Conservation (phyloP, 2,329 filamentous ascomycete genomes). For the Immersiporthe knoxdaviesiana region DNA sequence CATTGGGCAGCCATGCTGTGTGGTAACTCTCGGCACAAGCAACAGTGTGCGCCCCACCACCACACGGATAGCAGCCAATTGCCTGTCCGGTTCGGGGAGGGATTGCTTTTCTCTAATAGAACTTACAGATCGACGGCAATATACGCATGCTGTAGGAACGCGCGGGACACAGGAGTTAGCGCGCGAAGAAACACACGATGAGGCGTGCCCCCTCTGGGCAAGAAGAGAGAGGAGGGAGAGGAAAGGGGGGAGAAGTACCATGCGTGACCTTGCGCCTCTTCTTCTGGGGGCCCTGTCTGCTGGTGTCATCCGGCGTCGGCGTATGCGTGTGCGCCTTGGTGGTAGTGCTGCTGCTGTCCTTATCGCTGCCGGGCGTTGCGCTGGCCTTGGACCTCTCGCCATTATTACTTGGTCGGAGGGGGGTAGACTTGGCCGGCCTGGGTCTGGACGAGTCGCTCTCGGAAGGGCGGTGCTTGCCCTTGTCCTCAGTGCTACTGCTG, state of each 20-base stretch:
- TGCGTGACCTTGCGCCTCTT: constrained; percentile 90
- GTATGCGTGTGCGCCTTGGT: constrained; percentile 33
- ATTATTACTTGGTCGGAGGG: constrained; percentile 18
- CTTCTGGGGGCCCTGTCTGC: constrained; percentile 62
- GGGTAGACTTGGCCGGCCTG: constrained; percentile 33
- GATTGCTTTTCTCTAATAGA: constrained; percentile 31
- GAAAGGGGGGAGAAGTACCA: constrained; percentile 58
- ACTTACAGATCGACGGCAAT: constrained; percentile 89
- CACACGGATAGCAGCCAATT: constrained; percentile 29
- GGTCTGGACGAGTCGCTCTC: constrained; percentile 43
- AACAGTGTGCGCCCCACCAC: constrained; percentile 28
- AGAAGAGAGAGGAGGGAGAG: constrained; percentile 24
- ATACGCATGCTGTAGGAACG: constrained; percentile 75
- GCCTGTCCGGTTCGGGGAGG: constrained; percentile 28
- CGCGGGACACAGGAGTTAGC: constrained; percentile 40
- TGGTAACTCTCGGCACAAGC: constrained; percentile 30
- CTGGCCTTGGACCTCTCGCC: constrained; percentile 23
- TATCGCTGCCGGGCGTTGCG: constrained; percentile 27
- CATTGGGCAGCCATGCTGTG: constrained; percentile 21
- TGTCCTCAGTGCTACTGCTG: constrained; percentile 32
- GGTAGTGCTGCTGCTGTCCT: constrained; percentile 24
- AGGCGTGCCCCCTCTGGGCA: constrained; percentile 27
- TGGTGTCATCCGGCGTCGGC: constrained; percentile 38
- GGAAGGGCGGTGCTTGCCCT: constrained; percentile 45
- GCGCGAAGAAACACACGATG: constrained; percentile 32